Conservation (phyloP, 495 filamentous ascomycete genomes). For the Hypoxylon cercidicola region DNA sequence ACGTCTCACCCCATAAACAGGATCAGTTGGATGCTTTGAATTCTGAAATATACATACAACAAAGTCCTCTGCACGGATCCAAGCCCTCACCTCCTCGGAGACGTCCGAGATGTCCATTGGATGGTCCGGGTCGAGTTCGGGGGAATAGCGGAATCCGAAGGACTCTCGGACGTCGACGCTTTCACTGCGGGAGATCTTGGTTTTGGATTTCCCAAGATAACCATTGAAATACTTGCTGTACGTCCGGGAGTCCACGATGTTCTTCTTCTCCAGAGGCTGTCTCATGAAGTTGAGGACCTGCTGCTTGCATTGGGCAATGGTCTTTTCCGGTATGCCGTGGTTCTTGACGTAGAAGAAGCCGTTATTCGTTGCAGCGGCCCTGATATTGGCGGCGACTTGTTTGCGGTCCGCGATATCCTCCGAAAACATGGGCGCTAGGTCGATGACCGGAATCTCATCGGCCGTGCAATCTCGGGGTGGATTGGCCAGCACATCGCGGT, state of each 20-base stretch:
- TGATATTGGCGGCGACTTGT: slow-evolving; percentile 53
- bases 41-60: slow-evolving; percentile 37
- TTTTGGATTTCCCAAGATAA: slow-evolving; percentile 43
- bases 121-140: slow-evolving; percentile 57
- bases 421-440: slow-evolving; percentile 56
- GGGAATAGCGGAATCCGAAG: slow-evolving; percentile 58
- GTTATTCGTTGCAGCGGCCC: slow-evolving; percentile 56
- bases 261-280: slow-evolving; percentile 57
- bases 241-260: slow-evolving; percentile 43
- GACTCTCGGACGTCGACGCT: slow-evolving; percentile 53
- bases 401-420: slow-evolving; percentile 50
- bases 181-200: slow-evolving; percentile 52
- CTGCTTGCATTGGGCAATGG: slow-evolving; percentile 56
- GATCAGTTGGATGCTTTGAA: neutral
- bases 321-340: slow-evolving; percentile 60
- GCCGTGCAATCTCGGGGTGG: slow-evolving; percentile 52
- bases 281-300: slow-evolving; percentile 59
- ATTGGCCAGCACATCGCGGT: slow-evolving; percentile 50
- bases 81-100: slow-evolving; percentile 50
- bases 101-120: slow-evolving; percentile 47
- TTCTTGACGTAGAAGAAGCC: slow-evolving; percentile 68
- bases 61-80: slow-evolving; percentile 56
- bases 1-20: too few relatives aligned
- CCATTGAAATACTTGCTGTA: slow-evolving; percentile 46
- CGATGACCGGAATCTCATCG: slow-evolving; percentile 69